phyloP scores from a whole-genome alignment of 169 alveolate genomes.

The Theileria orientalis region DNA sequence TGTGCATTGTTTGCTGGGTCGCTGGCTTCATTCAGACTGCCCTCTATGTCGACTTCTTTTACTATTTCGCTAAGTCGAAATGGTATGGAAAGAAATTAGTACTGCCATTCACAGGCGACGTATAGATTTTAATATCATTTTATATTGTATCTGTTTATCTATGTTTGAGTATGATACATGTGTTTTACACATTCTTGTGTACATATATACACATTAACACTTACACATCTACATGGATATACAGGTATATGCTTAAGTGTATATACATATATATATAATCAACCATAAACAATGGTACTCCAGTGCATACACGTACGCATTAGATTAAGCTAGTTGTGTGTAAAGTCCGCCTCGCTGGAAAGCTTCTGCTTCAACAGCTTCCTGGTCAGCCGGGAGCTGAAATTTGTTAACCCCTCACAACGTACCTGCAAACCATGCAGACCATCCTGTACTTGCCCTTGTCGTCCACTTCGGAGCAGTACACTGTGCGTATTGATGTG shows the following conservation, averaged over 20 bases:
- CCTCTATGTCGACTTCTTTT: constrained; percentile 92
- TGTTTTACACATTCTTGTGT: background rate
- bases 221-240: background rate
- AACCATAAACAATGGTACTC: background rate
- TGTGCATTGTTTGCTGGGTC: constrained; percentile 85
- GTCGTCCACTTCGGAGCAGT: constrained; percentile 64
- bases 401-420: background rate
- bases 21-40: constrained; percentile 93
- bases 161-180: background rate
- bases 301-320: background rate
- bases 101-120: constrained; percentile 81
- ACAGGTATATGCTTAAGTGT: too few relatives aligned
- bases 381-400: constrained; percentile 58
- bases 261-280: too few relatives aligned
- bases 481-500: constrained; percentile 14
- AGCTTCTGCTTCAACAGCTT: constrained; percentile 39
- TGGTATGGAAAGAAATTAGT: constrained; percentile 86
- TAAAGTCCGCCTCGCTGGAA: constrained; percentile 55
- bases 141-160: background rate
- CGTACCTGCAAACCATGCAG: constrained; percentile 63
- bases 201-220: background rate
- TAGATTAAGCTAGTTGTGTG: constrained; percentile 16
- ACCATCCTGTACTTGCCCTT: constrained; percentile 44
- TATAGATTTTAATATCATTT: constrained; percentile 12
- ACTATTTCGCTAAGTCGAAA: constrained; percentile 88